Evolutionary conservation across 2,329 filamentous ascomycete genomes (phyloP), one percentile per base, ranked within the genome.

Genomic region (Diaporthe caulivora): DNA sequence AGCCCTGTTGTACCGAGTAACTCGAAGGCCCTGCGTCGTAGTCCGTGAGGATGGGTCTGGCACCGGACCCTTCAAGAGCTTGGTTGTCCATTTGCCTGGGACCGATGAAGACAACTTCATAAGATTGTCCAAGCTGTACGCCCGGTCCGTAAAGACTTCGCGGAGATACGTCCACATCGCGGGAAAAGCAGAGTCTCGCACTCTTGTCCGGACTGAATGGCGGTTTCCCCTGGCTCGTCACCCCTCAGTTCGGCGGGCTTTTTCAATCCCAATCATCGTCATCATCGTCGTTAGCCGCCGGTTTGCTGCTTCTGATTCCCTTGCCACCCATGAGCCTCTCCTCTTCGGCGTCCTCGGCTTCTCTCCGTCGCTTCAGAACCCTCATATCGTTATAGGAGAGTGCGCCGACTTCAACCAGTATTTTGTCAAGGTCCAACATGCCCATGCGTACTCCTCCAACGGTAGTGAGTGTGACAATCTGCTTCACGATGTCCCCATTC

Each of bases 401-500:
- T 1, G 95, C 96, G 3, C 95, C 95, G 49, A 97, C 87, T 62
- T 95, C 93, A 2, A 98, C 89, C 49, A 99, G 85, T 53, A 98
- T 81, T 77, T 92, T 90, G 81, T 98, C 95, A 74, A 98, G 85
- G 80, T 97, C 92, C 83, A 89, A 84, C 86, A 95, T 88, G 77
- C 87, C 91, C 72, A 92, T 94, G 76, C 89, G 88, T 4, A 90
- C 88, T 5, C 97, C 97, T 13, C 91, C 91, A 58, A 98, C 83
- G 70, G 94, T 94, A 78, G 90, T 89, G 76, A 99, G 84, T 5
- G 96, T 98, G n/a, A 99, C 93, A 68, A 98, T 85, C 84, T 99
- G 97, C 85, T 92, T 94, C 81, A 92, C 92, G 77, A 99, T 98
- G 81, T 99, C 94, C 24, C 95, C 95, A 78, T 98, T 95, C 81